Percentiles rank a stretch among this genome's conserved stretches.
These are phyloP conservation scores for Datisca glomerata DNA, from an alignment of 306 rosid genomes.

Conservation along the genomic window DNA sequence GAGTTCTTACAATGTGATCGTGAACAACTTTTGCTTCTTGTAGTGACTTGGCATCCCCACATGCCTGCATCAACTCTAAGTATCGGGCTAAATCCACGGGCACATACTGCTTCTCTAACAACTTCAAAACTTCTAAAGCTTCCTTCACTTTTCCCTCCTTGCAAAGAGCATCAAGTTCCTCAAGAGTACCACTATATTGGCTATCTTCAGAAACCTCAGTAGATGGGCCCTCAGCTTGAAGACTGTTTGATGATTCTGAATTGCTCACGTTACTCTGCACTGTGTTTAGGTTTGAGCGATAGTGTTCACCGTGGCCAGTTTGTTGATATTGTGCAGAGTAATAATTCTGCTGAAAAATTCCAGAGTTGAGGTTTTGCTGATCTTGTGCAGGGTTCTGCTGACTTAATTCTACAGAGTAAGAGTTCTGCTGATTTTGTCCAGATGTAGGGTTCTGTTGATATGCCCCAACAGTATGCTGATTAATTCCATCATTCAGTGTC, in stretches of 20 bases:
- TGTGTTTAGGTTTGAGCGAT: slow-evolving; percentile 22
- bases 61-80: slow-evolving; percentile 35
- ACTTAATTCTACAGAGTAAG: slow-evolving; percentile 3
- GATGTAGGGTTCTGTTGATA: slow-evolving; percentile 10
- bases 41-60: slow-evolving; percentile 46
- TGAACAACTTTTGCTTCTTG: slow-evolving; percentile 60
- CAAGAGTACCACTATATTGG: slow-evolving; percentile 28
- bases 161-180: slow-evolving; percentile 49
- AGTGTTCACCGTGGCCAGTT: slow-evolving; percentile 4
- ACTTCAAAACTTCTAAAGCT: slow-evolving; percentile 44
- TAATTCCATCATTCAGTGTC: slow-evolving; percentile 7
- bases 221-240: slow-evolving; percentile 15
- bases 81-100: slow-evolving; percentile 37
- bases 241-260: slow-evolving; percentile 21
- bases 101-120: slow-evolving; percentile 31
- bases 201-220: slow-evolving; percentile 17
- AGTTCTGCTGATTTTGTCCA: slow-evolving; percentile 4
- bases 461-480: slow-evolving; percentile 1
- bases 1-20: slow-evolving; percentile 18
- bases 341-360: slow-evolving; percentile 13
- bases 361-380: neutral
- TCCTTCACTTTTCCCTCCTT: slow-evolving; percentile 64
- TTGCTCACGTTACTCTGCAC: slow-evolving; percentile 16
- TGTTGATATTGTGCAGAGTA: slow-evolving; percentile 31
- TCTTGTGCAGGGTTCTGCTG: neutral